Base-by-base conservation (phyloP, 2,329 filamentous ascomycete species). In the Ophiostoma populinum region DNA sequence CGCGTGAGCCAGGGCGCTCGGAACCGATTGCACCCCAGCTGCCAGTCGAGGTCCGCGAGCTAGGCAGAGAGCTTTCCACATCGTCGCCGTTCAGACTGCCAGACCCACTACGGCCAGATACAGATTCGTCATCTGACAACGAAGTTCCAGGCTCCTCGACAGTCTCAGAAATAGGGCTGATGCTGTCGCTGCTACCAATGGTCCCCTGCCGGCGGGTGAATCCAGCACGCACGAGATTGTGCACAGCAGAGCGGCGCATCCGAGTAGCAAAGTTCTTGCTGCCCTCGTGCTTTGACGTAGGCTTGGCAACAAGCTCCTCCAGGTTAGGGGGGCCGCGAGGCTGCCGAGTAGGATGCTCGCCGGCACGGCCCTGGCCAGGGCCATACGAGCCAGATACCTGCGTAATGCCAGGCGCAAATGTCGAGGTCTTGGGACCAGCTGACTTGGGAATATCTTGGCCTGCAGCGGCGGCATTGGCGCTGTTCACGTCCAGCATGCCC, bases 191-290 rank as follows among this genome's bases (percentile, higher is more conserved):
- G 56, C 78, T 87, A 40, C 81, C 82, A 43, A 77, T 78, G 36
- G 78, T 80, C 39, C 76, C 58, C 68, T 79, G 64, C 69, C 87
- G 82, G 40, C 90, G 80, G 50, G 85, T 82, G 43, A 90, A 69
- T 12, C 87, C 86, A 36, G 87, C 87, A 44, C 81, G 80, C 42
- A 94, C 81, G 33, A 98, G 70, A 52, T 85, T 94, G 61, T 86
- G 76, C 29, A 98, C 75, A 18, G 90, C 90, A 47, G 80, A 85
- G 44, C 87, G 83, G 40, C 90, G 83, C 49, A 92, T 86, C 42
- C 90, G 85, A 37, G 85, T 75, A 9, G 80, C 80, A 58, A 98
- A 98, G 62, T 98, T 98, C 71, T 94, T 77, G 73, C 87, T 94
- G 17, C 87, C 90, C 55, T 95, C 87, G 43, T 87, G 73, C 60